These are phyloP conservation scores for Cladosporium sp. DNA, from an alignment of 2,329 filamentous ascomycete species.

Conservation along the genomic window DNA sequence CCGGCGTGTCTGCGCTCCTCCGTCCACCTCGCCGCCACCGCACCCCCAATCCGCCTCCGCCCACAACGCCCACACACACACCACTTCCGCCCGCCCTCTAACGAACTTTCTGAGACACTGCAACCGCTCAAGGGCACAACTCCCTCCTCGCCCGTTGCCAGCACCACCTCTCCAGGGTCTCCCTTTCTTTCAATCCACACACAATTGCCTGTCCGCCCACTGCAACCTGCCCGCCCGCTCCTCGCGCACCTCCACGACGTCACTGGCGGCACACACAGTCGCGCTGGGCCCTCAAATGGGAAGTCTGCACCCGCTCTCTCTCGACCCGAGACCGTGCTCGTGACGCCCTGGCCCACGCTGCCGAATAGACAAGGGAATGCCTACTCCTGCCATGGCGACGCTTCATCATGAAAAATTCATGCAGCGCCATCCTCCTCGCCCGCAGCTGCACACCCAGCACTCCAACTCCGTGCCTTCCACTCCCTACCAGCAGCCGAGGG, in stretches of 20 bases:
- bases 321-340: slow-evolving; percentile 31
- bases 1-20: neutral
- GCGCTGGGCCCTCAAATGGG: slow-evolving; percentile 28
- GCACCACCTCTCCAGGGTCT: neutral
- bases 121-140: slow-evolving; percentile 9
- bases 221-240: neutral
- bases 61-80: neutral
- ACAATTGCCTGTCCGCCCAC: slow-evolving; percentile 6
- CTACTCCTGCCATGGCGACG: slow-evolving; percentile 17
- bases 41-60: neutral
- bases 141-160: neutral
- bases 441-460: slow-evolving; percentile 53
- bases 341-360: slow-evolving; percentile 28
- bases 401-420: slow-evolving; percentile 26
- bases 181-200: neutral
- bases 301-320: slow-evolving; percentile 25
- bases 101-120: slow-evolving; percentile 19
- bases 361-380: slow-evolving; percentile 10
- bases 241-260: slow-evolving; percentile 14
- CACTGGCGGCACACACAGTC: slow-evolving; percentile 20
- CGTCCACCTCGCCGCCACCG: slow-evolving; percentile 5
- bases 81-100: slow-evolving; percentile 10
- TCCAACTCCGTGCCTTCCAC: slow-evolving; percentile 93
- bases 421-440: slow-evolving; percentile 27
- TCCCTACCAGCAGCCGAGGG: slow-evolving; percentile 82